A percentile compares a stretch with the other conserved stretches of the same genome.
phyloP scores from a whole-genome alignment of 257 asterid species.

The Nicotiana attenuata region DNA sequence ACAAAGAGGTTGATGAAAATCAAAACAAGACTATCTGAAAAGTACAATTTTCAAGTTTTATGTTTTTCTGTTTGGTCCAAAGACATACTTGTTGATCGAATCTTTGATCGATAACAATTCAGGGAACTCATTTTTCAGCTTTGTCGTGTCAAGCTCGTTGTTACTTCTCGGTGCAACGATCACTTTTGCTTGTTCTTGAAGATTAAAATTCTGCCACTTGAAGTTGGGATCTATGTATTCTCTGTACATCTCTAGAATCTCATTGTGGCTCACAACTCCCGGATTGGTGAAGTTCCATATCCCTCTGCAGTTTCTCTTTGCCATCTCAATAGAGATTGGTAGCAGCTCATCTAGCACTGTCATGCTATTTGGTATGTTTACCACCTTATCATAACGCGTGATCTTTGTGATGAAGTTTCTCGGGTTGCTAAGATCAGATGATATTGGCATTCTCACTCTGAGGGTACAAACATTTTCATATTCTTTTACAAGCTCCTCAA shows the following conservation, averaged over 20 bases:
- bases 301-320: slow-evolving; percentile 15
- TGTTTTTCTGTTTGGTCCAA: slow-evolving; percentile 20
- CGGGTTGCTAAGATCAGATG: slow-evolving; percentile 28
- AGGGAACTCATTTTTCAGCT: slow-evolving; percentile 16
- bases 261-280: slow-evolving; percentile 7
- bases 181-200: slow-evolving; percentile 25
- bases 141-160: slow-evolving; percentile 21
- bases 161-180: slow-evolving; percentile 18
- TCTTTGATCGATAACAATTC: slow-evolving; percentile 12
- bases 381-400: slow-evolving; percentile 25
- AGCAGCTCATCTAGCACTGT: slow-evolving; percentile 15
- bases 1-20: not conserved
- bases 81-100: slow-evolving; percentile 22
- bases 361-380: slow-evolving; percentile 24
- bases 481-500: slow-evolving; percentile 29
- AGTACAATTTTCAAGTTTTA: not conserved
- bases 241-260: slow-evolving; percentile 15
- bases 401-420: slow-evolving; percentile 33
- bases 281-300: slow-evolving; percentile 21
- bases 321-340: slow-evolving; percentile 15
- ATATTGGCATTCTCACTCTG: slow-evolving; percentile 34
- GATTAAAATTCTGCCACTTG: slow-evolving; percentile 17
- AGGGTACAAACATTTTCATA: slow-evolving; percentile 35
- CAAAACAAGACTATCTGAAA: not conserved
- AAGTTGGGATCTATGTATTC: slow-evolving; percentile 11